A percentile compares a stretch with the other conserved stretches of the same genome.
Conservation (phyloP, 2,329 filamentous ascomycete genomes). For the Fusarium sp. region DNA sequence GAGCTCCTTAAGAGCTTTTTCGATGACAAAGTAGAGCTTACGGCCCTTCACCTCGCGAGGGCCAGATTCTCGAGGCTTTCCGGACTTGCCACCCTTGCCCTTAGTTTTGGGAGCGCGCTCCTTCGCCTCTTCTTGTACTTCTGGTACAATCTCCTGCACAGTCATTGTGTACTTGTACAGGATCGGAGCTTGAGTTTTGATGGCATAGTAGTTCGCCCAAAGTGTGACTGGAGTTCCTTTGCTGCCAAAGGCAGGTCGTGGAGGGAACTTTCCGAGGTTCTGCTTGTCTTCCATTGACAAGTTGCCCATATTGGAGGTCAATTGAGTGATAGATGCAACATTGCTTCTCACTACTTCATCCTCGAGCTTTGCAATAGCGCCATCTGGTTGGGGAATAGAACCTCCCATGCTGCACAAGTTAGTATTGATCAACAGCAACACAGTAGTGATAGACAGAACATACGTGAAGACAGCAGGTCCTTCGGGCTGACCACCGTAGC, state of each 20-base stretch:
- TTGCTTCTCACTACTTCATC: conserved; percentile 49
- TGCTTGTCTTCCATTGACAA: conserved; percentile 43
- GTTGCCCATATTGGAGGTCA: conserved; percentile 50
- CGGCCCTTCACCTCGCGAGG: conserved; percentile 51
- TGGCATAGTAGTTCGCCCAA: conserved; percentile 65
- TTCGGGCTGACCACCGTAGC: background rate
- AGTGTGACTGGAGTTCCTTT: conserved; percentile 54
- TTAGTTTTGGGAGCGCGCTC: conserved; percentile 9
- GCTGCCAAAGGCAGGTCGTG: conserved; percentile 60
- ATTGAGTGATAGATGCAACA: conserved; percentile 39
- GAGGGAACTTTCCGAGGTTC: conserved; percentile 50
- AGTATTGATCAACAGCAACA: background rate
- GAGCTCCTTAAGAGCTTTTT: conserved; percentile 50
- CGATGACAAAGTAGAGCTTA: conserved; percentile 56
- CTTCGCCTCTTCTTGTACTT: conserved; percentile 15
- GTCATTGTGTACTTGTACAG: conserved; percentile 59
- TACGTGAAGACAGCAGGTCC: conserved; percentile 34
- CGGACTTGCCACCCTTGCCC: conserved; percentile 17
- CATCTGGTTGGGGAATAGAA: conserved; percentile 36
- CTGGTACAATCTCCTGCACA: conserved; percentile 41
- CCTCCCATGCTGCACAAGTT: conserved; percentile 37
- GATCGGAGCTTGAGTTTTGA: conserved; percentile 50
- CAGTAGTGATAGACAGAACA: background rate
- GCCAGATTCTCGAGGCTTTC: conserved; percentile 10
- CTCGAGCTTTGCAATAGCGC: conserved; percentile 50